These are phyloP conservation scores for Podaxis pistillaris DNA, from an alignment of 768 basidiomycete species.

Conservation along the genomic window DNA sequence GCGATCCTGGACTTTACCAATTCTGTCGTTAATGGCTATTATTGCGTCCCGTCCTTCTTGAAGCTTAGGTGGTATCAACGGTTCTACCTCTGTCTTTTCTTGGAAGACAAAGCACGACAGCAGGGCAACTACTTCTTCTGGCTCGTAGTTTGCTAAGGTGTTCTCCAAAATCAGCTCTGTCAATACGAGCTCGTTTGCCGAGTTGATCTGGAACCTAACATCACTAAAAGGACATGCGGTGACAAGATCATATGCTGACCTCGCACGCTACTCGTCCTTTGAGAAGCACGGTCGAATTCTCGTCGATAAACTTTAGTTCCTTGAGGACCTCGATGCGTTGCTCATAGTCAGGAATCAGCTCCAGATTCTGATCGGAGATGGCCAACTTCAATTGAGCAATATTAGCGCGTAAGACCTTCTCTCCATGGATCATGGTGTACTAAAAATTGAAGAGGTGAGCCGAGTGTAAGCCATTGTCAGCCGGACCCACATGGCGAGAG, in stretches of 20 bases:
- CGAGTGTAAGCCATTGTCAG: background rate
- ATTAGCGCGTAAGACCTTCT: conserved; percentile 69
- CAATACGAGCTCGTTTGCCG: conserved; percentile 92
- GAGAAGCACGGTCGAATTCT: conserved; percentile 90
- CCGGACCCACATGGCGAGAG: conserved; percentile 63
- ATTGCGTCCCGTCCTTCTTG: conserved; percentile 81
- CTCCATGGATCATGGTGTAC: conserved; percentile 77
- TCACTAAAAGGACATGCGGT: background rate
- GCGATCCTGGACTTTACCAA: conserved; percentile 76
- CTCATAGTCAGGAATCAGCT: conserved; percentile 95
- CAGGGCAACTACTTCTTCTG: conserved; percentile 94
- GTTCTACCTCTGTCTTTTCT: conserved; percentile 93
- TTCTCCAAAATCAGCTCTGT: conserved; percentile 98
- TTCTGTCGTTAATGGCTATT: conserved; percentile 69
- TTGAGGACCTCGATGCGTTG: conserved; percentile 89
- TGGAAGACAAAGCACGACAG: conserved; percentile 98
- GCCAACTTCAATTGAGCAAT: conserved; percentile 79
- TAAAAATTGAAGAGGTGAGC: conserved; percentile 29
- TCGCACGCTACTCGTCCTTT: conserved; percentile 99
- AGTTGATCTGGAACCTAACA: conserved; percentile 75
- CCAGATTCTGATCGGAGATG: conserved; percentile 95
- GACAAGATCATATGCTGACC: conserved; percentile 39
- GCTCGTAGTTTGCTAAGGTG: conserved; percentile 83
- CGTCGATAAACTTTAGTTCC: conserved; percentile 90
- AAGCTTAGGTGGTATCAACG: conserved; percentile 75